phyloP scores from a whole-genome alignment of 2,329 filamentous ascomycete genomes.

The Didymellaceae sp. region DNA sequence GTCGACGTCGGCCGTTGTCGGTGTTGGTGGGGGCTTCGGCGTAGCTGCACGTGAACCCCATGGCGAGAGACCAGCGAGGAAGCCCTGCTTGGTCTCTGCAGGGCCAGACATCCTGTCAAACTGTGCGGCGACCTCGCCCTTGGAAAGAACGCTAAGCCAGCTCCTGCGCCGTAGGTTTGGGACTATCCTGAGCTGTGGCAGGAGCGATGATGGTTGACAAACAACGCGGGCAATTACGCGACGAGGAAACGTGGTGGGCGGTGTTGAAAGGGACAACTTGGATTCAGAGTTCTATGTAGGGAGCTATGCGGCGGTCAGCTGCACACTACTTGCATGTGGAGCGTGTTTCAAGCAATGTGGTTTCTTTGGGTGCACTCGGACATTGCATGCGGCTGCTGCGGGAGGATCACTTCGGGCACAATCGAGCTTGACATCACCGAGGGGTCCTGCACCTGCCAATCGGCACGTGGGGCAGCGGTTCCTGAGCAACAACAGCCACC shows the following conservation, averaged over 20 bases:
- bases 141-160: conserved; percentile 27
- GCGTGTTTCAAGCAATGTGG: conserved; percentile 16
- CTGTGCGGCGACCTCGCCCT: conserved; percentile 23
- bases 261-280: background rate
- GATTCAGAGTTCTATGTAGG: conserved; percentile 10
- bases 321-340: conserved; percentile 11
- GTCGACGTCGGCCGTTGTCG: conserved; percentile 36
- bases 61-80: conserved; percentile 55
- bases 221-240: conserved; percentile 15
- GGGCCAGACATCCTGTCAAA: conserved; percentile 51
- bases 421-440: conserved; percentile 17
- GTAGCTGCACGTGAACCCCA: conserved; percentile 56
- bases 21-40: conserved; percentile 46
- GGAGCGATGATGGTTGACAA: conserved; percentile 6
- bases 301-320: conserved; percentile 20
- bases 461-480: conserved; percentile 2
- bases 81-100: conserved; percentile 50
- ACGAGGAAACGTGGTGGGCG: conserved; percentile 24
- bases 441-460: conserved; percentile 1
- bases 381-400: conserved; percentile 17
- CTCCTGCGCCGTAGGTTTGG: conserved; percentile 18
- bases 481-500: background rate
- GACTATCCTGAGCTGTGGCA: conserved; percentile 5
- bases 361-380: conserved; percentile 1
- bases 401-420: conserved; percentile 11